Percentiles rank a stretch among this genome's conserved stretches.
phyloP scores from a whole-genome alignment of 2,329 filamentous ascomycete genomes.

The Colletotrichum sp. region DNA sequence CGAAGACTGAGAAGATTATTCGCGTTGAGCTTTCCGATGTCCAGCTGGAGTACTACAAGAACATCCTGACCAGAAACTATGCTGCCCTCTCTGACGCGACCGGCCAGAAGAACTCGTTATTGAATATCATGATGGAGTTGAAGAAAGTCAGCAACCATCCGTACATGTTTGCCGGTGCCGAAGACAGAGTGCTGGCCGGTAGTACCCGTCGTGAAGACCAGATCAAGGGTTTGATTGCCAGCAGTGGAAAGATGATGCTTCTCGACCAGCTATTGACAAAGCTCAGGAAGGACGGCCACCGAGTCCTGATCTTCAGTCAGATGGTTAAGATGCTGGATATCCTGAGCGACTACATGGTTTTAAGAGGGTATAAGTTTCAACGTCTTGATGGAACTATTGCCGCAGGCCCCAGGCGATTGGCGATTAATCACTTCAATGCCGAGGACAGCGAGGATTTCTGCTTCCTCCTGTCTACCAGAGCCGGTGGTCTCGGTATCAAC shows the following conservation, averaged over 20 bases:
- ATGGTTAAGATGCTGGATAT: conserved; percentile 99
- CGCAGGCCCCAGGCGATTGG: conserved; percentile 84
- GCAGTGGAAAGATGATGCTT: conserved; percentile 99
- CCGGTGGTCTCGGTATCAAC: conserved; percentile 98
- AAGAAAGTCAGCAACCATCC: conserved; percentile 99
- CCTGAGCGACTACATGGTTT: conserved; percentile 88
- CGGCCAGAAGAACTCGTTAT: conserved; percentile 90
- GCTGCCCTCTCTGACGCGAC: conserved; percentile 89
- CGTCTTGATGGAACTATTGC: conserved; percentile 94
- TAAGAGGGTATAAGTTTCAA: conserved; percentile 95
- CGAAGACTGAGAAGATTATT: conserved; percentile 98
- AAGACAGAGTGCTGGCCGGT: conserved; percentile 84
- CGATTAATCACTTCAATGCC: conserved; percentile 99
- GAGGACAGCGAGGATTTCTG: conserved; percentile 95
- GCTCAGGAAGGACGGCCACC: conserved; percentile 89
- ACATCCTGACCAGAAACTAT: conserved; percentile 96
- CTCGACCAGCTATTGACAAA: conserved; percentile 95
- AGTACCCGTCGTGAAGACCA: conserved; percentile 86
- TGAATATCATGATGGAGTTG: conserved; percentile 99
- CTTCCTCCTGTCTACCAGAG: conserved; percentile 92
- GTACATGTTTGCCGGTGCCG: conserved; percentile 95
- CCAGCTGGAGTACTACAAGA: conserved; percentile 98
- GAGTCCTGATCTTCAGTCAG: conserved; percentile 97
- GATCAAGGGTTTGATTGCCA: conserved; percentile 91
- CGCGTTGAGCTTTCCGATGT: conserved; percentile 96